These are phyloP conservation scores for Lachancea lanzarotensis DNA, from an alignment of 805 yeast species.

Conservation along the genomic window DNA sequence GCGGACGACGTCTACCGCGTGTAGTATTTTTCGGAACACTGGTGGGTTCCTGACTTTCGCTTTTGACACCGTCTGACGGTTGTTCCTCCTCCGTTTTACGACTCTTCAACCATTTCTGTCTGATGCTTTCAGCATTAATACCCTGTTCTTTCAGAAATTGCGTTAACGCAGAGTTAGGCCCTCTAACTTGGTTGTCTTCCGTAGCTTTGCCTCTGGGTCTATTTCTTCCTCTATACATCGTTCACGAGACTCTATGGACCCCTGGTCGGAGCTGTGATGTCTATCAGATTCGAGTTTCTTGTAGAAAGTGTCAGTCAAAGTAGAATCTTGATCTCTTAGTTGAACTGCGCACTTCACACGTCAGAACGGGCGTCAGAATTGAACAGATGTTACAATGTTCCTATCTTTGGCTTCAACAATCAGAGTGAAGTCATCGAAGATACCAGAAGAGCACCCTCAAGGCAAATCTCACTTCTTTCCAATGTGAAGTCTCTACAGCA, in stretches of 20 bases:
- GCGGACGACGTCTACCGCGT: background rate
- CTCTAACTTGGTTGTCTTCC: constrained; percentile 33
- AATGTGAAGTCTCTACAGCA: too few species aligned
- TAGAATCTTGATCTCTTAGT: background rate
- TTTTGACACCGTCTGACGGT: constrained; percentile 12
- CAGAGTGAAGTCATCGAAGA: too few species aligned
- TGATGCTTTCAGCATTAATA: constrained; percentile 72
- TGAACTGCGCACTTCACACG: background rate
- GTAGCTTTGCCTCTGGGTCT: constrained; percentile 19
- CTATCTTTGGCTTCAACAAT: too few species aligned
- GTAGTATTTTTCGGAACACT: background rate
- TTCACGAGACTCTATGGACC: background rate
- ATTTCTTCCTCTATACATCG: constrained; percentile 14
- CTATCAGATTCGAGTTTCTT: background rate
- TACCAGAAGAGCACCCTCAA: too few species aligned
- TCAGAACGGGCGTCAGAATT: background rate
- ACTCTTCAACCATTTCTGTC: constrained; percentile 39
- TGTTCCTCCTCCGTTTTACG: constrained; percentile 21
- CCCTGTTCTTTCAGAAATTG: constrained; percentile 86
- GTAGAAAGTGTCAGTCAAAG: background rate
- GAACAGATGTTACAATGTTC: too few species aligned
- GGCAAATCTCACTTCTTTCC: too few species aligned
- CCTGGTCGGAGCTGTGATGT: too few species aligned
- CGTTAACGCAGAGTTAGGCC: constrained; percentile 81
- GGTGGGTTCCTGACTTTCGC: constrained; percentile 1